A percentile compares a stretch with the other conserved stretches of the same genome.
Evolutionary conservation across 495 filamentous ascomycete species (phyloP).

Genomic region (Daldinia loculata): DNA sequence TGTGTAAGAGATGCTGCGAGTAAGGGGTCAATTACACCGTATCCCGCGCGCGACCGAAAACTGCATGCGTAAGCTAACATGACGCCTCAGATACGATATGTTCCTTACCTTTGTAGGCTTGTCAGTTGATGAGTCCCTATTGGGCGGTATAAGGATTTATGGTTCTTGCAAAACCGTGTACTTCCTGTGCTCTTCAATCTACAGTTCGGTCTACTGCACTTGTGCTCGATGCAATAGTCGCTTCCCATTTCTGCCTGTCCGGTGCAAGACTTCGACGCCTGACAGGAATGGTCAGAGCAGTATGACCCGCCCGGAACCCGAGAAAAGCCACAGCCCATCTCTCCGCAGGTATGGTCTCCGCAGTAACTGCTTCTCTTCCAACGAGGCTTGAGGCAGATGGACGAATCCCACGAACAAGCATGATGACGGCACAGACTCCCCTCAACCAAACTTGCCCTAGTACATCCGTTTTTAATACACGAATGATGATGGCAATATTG

Average conservation of each 20-base stretch:
- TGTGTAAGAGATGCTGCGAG: slow-evolving; percentile 29
- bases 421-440: slow-evolving; percentile 29
- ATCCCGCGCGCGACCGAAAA: slow-evolving; percentile 35
- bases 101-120: slow-evolving; percentile 35
- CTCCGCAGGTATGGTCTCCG: slow-evolving; percentile 39
- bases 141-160: slow-evolving; percentile 25
- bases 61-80: slow-evolving; percentile 16
- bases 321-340: slow-evolving; percentile 39
- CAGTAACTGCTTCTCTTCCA: slow-evolving; percentile 41
- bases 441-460: slow-evolving; percentile 28
- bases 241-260: slow-evolving; percentile 37
- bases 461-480: slow-evolving; percentile 24
- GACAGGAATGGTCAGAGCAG: slow-evolving; percentile 37
- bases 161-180: slow-evolving; percentile 36
- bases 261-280: slow-evolving; percentile 32
- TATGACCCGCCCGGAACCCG: slow-evolving; percentile 33
- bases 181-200: slow-evolving; percentile 32
- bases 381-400: slow-evolving; percentile 32
- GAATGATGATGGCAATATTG: slow-evolving; percentile 29
- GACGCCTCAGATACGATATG: not conserved
- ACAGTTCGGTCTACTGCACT: slow-evolving; percentile 34
- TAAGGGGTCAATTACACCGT: slow-evolving; percentile 28
- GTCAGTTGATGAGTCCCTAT: slow-evolving; percentile 27
- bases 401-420: slow-evolving; percentile 33
- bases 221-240: slow-evolving; percentile 40